Conservation (phyloP, 768 basidiomycete species). For the Podaxis pistillaris region DNA sequence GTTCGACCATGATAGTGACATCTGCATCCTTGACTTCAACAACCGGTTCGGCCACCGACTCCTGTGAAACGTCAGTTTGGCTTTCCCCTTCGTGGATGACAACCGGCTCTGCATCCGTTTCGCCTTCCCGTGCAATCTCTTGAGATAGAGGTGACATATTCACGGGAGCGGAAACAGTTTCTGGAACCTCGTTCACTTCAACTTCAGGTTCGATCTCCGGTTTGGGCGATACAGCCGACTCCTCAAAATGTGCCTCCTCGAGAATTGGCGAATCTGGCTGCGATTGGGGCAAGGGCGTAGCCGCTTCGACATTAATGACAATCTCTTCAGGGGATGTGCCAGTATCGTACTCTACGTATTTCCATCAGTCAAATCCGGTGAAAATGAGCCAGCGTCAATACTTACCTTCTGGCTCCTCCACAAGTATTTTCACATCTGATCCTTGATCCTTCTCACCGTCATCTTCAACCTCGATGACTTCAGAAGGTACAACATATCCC, state of each 20-base stretch:
- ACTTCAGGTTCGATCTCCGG: not conserved
- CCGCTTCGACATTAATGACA: not conserved
- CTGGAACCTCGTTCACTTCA: not conserved
- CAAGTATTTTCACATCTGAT: constrained; percentile 1
- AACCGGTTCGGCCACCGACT: not conserved
- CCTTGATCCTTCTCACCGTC: not conserved
- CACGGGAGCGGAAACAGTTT: not conserved
- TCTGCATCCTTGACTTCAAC: not conserved
- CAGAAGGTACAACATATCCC: not conserved
- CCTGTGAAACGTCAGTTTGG: not conserved
- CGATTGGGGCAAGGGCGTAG: not conserved
- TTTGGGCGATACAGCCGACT: not conserved
- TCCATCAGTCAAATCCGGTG: not conserved
- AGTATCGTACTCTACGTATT: not conserved
- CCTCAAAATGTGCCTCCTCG: not conserved
- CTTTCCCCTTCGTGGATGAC: not conserved
- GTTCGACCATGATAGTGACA: not conserved
- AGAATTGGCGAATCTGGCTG: not conserved
- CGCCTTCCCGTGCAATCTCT: not conserved
- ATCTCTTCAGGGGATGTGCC: not conserved
- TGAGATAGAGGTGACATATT: not conserved
- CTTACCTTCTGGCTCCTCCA: constrained; percentile 4
- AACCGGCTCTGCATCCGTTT: not conserved
- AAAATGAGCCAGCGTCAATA: not conserved
- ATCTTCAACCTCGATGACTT: constrained; percentile 8